These are phyloP conservation scores for Pseudopyricularia cyperi DNA, from an alignment of 2,329 filamentous ascomycete genomes.

Conservation along the genomic window DNA sequence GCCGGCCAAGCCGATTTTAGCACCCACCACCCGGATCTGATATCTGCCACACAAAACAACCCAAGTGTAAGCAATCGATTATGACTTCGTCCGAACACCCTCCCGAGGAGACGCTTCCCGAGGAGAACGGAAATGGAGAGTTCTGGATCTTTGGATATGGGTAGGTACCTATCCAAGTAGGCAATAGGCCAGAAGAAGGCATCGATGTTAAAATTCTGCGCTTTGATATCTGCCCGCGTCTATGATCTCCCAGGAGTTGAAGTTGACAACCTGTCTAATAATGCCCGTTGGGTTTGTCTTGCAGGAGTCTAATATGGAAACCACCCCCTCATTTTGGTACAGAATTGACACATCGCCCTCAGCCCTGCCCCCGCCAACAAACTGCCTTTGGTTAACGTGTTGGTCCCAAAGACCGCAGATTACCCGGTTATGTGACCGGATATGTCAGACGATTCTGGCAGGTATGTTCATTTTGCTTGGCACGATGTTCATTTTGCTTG, in stretches of 20 bases:
- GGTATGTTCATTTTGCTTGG: constrained; percentile 38
- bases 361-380: neutral
- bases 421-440: constrained; percentile 83
- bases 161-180: constrained; percentile 30
- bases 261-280: neutral
- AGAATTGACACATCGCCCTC: constrained; percentile 1
- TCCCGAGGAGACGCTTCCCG: no score
- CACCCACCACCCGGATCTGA: neutral
- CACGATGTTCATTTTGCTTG: neutral
- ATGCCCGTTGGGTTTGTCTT: constrained; percentile 1
- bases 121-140: constrained; percentile 39
- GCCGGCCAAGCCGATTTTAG: neutral
- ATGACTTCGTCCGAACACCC: neutral
- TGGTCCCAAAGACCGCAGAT: constrained; percentile 51
- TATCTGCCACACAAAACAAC: neutral
- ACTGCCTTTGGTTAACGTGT: neutral
- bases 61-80: neutral
- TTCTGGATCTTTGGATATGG: constrained; percentile 98
- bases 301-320: constrained; percentile 93
- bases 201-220: no score
- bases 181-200: neutral
- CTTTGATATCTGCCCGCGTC: no score
- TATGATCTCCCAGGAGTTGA: no score
- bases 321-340: constrained; percentile 90
- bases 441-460: constrained; percentile 98